Percentiles rank a stretch among this genome's conserved stretches.
Conservation (phyloP, 768 basidiomycete species). For the Lentinula sp. region DNA sequence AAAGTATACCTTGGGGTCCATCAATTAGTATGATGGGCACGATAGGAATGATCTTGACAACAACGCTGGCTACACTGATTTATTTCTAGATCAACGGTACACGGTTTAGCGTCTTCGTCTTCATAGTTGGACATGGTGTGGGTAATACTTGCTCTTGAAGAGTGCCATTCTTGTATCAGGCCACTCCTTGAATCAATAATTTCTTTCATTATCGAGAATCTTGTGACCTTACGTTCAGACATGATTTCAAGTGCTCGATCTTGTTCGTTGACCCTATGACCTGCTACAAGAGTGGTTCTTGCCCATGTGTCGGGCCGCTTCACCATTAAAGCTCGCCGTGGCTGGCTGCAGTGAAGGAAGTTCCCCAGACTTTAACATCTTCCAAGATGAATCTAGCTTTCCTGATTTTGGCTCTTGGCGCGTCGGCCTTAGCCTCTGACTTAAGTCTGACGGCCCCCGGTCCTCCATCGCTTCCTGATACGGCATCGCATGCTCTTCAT, state of each 20-base stretch:
- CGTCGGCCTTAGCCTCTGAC: not conserved
- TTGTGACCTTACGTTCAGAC: not conserved
- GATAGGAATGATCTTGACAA: not conserved
- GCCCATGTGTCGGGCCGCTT: not conserved
- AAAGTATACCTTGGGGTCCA: not conserved
- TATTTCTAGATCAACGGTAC: not conserved
- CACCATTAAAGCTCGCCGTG: not conserved
- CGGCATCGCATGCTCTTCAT: constrained; percentile 36
- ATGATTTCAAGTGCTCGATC: too few species aligned
- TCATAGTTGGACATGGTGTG: not conserved
- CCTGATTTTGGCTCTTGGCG: not conserved
- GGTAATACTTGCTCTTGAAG: too few species aligned
- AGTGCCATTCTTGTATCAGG: too few species aligned
- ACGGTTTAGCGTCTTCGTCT: too few species aligned
- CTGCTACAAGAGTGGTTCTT: not conserved
- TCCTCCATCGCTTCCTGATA: constrained; percentile 32
- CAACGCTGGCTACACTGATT: not conserved
- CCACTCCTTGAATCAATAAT: too few species aligned
- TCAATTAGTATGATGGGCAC: not conserved
- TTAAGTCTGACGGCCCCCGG: constrained; percentile 28
- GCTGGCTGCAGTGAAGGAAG: too few species aligned
- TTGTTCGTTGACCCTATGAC: not conserved
- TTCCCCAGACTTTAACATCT: not conserved
- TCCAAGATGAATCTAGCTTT: not conserved
- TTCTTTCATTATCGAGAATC: not conserved